Conservation (phyloP, 164 flowering plant genomes). For the Chloranthus sessilifolius region DNA sequence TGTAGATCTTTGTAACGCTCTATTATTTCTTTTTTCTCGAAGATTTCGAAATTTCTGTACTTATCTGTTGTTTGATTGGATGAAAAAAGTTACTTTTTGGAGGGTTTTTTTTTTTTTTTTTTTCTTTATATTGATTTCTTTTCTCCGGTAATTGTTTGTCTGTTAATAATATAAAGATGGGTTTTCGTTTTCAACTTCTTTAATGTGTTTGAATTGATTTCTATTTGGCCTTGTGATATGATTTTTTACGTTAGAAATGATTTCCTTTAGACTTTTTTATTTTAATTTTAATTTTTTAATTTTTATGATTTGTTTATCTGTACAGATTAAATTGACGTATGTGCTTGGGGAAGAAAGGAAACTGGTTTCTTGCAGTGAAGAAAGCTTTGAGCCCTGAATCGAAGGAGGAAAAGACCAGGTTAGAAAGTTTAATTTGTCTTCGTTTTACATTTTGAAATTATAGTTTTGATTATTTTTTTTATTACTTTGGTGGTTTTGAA, state of each 20-base stretch:
- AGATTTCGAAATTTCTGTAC: conserved; percentile 19
- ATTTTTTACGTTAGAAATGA: too few relatives aligned
- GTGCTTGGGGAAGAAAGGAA: conserved; percentile 66
- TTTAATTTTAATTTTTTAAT: conserved; percentile 1
- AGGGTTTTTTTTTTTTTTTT: too few relatives aligned
- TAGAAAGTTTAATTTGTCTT: neutral
- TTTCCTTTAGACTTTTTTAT: conserved; percentile 16
- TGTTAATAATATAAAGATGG: too few relatives aligned
- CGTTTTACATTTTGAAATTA: neutral
- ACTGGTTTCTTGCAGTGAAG: conserved; percentile 75
- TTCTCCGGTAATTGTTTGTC: too few relatives aligned
- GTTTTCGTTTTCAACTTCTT: neutral
- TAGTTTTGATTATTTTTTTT: neutral
- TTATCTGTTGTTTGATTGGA: conserved; percentile 14
- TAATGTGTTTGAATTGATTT: neutral
- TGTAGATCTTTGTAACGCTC: too few relatives aligned
- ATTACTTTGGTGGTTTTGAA: neutral
- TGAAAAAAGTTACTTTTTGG: conserved; percentile 7
- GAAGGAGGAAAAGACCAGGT: conserved; percentile 35
- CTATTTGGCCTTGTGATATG: neutral
- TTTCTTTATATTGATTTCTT: too few relatives aligned
- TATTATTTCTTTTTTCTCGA: conserved; percentile 10
- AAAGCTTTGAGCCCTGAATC: conserved; percentile 65
- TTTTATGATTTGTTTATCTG: neutral
- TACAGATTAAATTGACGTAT: conserved; percentile 17